phyloP scores from a whole-genome alignment of 2,329 filamentous ascomycete genomes.

The Trichoderma koningii region DNA sequence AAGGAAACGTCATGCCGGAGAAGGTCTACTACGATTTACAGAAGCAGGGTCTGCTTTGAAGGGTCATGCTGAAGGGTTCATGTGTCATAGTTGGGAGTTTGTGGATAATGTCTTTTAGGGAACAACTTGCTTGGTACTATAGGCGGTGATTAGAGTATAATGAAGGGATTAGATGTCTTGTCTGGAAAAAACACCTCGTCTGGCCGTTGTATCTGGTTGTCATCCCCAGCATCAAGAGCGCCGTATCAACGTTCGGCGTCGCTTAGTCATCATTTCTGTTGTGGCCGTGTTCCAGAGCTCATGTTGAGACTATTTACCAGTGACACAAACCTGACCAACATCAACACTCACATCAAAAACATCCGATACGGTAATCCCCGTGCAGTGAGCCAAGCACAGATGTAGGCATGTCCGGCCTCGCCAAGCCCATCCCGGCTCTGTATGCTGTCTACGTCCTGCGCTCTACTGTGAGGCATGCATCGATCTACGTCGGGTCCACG shows the following conservation, averaged over 20 bases:
- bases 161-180: not conserved
- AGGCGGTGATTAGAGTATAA: conserved; percentile 3
- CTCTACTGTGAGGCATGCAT: conserved; percentile 71
- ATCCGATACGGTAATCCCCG: not conserved
- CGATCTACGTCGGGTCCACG: conserved; percentile 88
- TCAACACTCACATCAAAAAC: not conserved
- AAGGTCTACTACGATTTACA: conserved; percentile 96
- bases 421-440: conserved; percentile 74
- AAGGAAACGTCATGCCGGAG: conserved; percentile 98
- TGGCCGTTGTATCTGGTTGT: not conserved
- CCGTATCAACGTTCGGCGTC: not conserved
- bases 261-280: not conserved
- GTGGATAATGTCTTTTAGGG: not conserved
- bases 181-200: not conserved
- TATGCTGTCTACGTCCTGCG: conserved; percentile 93
- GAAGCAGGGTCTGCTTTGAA: conserved; percentile 81
- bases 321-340: not conserved
- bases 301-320: not conserved
- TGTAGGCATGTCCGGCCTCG: conserved; percentile 44
- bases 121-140: not conserved
- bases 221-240: not conserved
- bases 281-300: not conserved
- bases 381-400: not conserved
- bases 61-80: conserved; percentile 32
- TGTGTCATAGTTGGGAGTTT: conserved; percentile 13